Percentiles rank a stretch among this genome's conserved stretches.
Conservation (phyloP, 1,284 basidiomycete species). For the Sanghuangporus weigelae region DNA sequence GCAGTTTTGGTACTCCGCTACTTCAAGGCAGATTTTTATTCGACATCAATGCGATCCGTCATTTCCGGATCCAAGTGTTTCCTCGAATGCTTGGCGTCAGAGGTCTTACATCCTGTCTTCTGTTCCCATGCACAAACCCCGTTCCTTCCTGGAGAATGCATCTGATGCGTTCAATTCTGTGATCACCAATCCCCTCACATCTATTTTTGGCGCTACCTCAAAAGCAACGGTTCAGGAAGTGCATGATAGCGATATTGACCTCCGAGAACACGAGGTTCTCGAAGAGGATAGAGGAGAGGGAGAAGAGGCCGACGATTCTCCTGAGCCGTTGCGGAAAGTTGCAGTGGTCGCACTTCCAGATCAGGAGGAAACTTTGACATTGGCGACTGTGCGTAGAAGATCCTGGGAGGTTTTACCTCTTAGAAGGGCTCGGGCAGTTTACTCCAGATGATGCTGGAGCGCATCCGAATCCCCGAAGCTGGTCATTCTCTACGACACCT, state of each 20-base stretch:
- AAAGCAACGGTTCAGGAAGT: conserved; percentile 57
- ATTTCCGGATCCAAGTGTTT: conserved; percentile 36
- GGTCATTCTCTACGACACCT: too few species aligned
- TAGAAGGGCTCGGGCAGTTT: conserved; percentile 22
- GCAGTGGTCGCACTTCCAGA: conserved; percentile 34
- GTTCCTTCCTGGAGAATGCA: conserved; percentile 63
- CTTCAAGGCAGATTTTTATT: conserved; percentile 54
- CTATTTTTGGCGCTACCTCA: conserved; percentile 24
- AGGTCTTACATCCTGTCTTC: conserved; percentile 58
- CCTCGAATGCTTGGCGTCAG: conserved; percentile 46
- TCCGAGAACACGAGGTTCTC: conserved; percentile 68
- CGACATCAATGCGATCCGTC: conserved; percentile 58
- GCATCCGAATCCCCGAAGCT: too few species aligned
- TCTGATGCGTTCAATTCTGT: conserved; percentile 55
- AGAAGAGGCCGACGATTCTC: conserved; percentile 69
- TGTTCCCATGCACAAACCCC: conserved; percentile 59
- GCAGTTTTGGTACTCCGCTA: conserved; percentile 51
- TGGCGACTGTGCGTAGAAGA: conserved; percentile 30
- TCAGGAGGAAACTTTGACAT: conserved; percentile 22
- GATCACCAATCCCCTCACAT: conserved; percentile 43
- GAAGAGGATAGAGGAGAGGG: conserved; percentile 74
- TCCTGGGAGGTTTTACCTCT: conserved; percentile 38
- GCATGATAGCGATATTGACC: conserved; percentile 59
- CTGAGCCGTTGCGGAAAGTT: conserved; percentile 40
- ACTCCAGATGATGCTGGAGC: neutral